Percentiles rank a stretch among this genome's conserved stretches.
phyloP scores from a whole-genome alignment of 371 early-diverging fungal genomes.

The Circinella umbellata region DNA sequence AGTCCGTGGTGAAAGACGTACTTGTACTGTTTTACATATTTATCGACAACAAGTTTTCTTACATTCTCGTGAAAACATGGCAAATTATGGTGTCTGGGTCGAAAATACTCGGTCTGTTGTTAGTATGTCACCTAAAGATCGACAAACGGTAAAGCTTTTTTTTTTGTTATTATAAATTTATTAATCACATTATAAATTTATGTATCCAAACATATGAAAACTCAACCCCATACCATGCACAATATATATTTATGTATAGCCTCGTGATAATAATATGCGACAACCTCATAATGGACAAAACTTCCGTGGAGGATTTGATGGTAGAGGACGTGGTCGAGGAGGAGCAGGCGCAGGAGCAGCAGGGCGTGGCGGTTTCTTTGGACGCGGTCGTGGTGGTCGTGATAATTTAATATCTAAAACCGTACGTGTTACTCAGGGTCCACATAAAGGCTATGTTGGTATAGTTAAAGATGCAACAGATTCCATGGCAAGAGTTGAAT shows the following conservation, averaged over 20 bases:
- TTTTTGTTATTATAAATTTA: neutral
- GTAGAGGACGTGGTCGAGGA: slow-evolving; percentile 57
- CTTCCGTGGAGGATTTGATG: slow-evolving; percentile 37
- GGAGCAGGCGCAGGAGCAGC: slow-evolving; percentile 22
- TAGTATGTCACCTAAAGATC: slow-evolving; percentile 38
- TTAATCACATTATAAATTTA: too few species aligned
- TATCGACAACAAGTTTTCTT: slow-evolving; percentile 71
- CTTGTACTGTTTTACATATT: slow-evolving; percentile 74
- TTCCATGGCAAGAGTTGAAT: slow-evolving; percentile 86
- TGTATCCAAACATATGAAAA: too few species aligned
- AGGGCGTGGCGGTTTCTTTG: slow-evolving; percentile 63
- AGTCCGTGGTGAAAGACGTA: slow-evolving; percentile 62
- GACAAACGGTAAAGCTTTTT: slow-evolving; percentile 26
- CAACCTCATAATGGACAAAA: slow-evolving; percentile 7
- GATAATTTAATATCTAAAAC: slow-evolving; percentile 89
- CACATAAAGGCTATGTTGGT: slow-evolving; percentile 97
- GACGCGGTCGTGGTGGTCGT: slow-evolving; percentile 69
- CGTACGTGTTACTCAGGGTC: slow-evolving; percentile 89
- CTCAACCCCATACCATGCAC: too few species aligned
- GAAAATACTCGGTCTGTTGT: slow-evolving; percentile 60
- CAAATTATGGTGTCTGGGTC: slow-evolving; percentile 74
- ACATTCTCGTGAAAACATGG: slow-evolving; percentile 65
- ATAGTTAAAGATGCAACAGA: slow-evolving; percentile 92
- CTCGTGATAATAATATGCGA: slow-evolving; percentile 5
- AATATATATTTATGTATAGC: neutral